Evolutionary conservation across 2,329 filamentous ascomycete genomes (phyloP).

Genomic region (Penicillium sp.): DNA sequence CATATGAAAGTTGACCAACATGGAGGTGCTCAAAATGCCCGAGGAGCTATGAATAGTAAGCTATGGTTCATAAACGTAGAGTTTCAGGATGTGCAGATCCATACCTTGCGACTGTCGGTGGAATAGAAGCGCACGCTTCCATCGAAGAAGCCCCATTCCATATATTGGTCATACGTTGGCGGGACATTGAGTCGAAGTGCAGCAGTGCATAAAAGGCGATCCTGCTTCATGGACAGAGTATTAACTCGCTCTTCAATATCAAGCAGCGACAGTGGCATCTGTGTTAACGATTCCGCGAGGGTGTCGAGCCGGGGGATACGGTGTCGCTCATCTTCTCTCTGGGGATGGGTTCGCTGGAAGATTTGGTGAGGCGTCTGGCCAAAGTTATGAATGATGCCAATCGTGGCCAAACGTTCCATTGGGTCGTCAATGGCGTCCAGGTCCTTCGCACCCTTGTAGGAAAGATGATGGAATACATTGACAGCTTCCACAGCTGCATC

Average conservation of each 20-base stretch:
- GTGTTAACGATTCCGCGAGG: constrained; percentile 71
- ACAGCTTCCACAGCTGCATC: constrained; percentile 87
- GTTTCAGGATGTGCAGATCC: not conserved
- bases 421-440: constrained; percentile 88
- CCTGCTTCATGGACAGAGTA: constrained; percentile 74
- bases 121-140: constrained; percentile 89
- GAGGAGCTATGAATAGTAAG: constrained; percentile 53
- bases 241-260: constrained; percentile 77
- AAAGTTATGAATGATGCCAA: constrained; percentile 97
- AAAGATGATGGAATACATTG: constrained; percentile 95
- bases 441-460: constrained; percentile 91
- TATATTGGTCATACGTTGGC: constrained; percentile 81
- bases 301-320: constrained; percentile 73
- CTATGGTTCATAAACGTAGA: not conserved
- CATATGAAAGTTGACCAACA: constrained; percentile 81
- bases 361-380: constrained; percentile 96
- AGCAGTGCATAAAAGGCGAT: constrained; percentile 79
- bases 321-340: constrained; percentile 67
- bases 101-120: constrained; percentile 73
- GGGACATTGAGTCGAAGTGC: constrained; percentile 85
- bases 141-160: constrained; percentile 96
- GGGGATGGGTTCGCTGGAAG: constrained; percentile 76
- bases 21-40: constrained; percentile 94
- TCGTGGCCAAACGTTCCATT: constrained; percentile 81
- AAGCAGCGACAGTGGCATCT: constrained; percentile 75